Evolutionary conservation across 345 rosid genomes (phyloP), one percentile per base, ranked within the genome.

Genomic region (Sonneratia alba): DNA sequence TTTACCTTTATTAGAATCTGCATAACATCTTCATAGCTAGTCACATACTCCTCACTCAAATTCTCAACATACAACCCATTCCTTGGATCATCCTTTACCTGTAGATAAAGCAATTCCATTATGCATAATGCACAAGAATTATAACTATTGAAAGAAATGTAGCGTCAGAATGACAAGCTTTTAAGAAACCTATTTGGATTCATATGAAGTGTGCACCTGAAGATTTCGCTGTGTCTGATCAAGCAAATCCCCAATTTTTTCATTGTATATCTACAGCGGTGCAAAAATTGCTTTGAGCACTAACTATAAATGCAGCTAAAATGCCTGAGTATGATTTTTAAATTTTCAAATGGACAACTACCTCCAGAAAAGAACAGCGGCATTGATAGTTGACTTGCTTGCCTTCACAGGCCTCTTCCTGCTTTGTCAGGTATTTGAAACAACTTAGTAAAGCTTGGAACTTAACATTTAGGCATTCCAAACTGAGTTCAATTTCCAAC

Each of bases 281-380:
- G 56, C 70, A 38, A 70, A 80, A 59, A 72, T 15, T 16, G 48
- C 36, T 21, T 42, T 9, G 21, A 22, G 19, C 1, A 19, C 18
- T 68, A 43, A 43, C 0, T 34, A 22, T 8, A 18, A n/a, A 42
- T 67, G 34, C 7, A 21, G 36, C 8, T 48, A 12, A 13, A 24
- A 19, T 21, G 27, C 36, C 5, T 36, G 43, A 21, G 56, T 38
- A 73, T 47, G 34, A 22, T 73, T 57, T n/a, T 2, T 14, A 24
- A 32, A n/a, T 37, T n/a, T 37, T 59, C 68, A 63, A 70, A 18
- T 24, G 36, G 34, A 14, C 67, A 49, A 40, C 51, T 57, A 95
- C 99, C 98, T 95, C 99, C 37, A 95, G 93, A 78, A 95, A 95
- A 61, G 99, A 95, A 74, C 99, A 95, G 72, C 98, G 93, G 62